Conservation (phyloP, 441 rosid species). For the Corymbia citriodora region DNA sequence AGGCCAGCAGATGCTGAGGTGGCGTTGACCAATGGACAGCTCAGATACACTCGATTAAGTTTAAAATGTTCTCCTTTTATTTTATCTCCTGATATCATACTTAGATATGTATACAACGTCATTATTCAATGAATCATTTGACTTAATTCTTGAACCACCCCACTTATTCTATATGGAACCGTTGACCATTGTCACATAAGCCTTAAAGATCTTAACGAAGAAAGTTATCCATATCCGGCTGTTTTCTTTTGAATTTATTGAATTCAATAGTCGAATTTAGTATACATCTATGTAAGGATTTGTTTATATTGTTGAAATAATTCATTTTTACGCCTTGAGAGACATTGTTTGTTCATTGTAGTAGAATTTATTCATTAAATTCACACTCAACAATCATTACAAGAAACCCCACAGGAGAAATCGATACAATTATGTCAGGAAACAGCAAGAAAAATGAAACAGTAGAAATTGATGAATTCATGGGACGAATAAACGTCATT, state of each 20-base stretch:
- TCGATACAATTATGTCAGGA: neutral
- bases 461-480: neutral
- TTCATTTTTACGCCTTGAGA: neutral
- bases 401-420: neutral
- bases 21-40: neutral
- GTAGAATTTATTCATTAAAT: neutral
- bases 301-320: neutral
- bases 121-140: neutral
- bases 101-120: neutral
- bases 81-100: neutral
- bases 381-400: neutral
- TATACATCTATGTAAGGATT: neutral
- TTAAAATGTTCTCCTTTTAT: neutral
- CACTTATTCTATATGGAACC: neutral
- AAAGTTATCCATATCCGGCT: neutral
- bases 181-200: neutral
- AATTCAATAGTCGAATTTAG: neutral
- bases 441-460: neutral
- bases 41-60: neutral
- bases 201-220: neutral
- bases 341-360: neutral
- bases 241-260: neutral
- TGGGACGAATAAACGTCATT: neutral
- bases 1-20: neutral
- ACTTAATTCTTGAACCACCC: neutral